These are phyloP conservation scores for Yamadazyma scolyti DNA, from an alignment of 805 yeast species.

Conservation along the genomic window DNA sequence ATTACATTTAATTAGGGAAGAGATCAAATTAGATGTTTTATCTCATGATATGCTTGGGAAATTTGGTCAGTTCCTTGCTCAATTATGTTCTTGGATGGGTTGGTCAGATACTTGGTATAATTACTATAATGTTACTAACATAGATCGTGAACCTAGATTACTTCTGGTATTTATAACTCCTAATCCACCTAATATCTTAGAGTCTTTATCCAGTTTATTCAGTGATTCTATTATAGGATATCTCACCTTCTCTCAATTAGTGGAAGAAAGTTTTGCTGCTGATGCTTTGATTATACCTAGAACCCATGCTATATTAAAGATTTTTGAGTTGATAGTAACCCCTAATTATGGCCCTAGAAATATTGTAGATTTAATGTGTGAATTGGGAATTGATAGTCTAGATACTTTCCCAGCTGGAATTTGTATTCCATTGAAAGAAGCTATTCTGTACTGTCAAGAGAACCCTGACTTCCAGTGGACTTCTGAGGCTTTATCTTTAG, in stretches of 20 bases:
- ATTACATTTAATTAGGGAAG: constrained; percentile 77
- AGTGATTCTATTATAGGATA: constrained; percentile 46
- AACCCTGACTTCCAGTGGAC: constrained; percentile 48
- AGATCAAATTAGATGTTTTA: constrained; percentile 55
- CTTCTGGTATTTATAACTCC: constrained; percentile 44
- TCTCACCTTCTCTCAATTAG: constrained; percentile 62
- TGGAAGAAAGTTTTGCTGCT: constrained; percentile 56
- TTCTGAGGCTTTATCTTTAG: constrained; percentile 45
- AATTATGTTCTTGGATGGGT: constrained; percentile 63
- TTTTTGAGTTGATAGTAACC: constrained; percentile 63
- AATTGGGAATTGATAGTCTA: constrained; percentile 47
- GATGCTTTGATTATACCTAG: constrained; percentile 65
- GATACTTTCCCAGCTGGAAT: constrained; percentile 77
- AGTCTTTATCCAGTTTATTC: constrained; percentile 51
- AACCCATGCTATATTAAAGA: constrained; percentile 52
- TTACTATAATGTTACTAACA: constrained; percentile 41
- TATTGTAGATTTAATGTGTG: constrained; percentile 60
- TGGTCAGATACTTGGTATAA: constrained; percentile 68
- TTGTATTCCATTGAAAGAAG: constrained; percentile 61
- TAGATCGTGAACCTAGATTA: constrained; percentile 41
- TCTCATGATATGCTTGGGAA: constrained; percentile 28
- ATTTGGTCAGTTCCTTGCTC: constrained; percentile 56
- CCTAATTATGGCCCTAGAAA: constrained; percentile 48
- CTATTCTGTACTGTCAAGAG: constrained; percentile 51
- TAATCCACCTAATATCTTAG: constrained; percentile 58